phyloP scores from a whole-genome alignment of 2,329 filamentous ascomycete species.

The Delphinella strobiligena region DNA sequence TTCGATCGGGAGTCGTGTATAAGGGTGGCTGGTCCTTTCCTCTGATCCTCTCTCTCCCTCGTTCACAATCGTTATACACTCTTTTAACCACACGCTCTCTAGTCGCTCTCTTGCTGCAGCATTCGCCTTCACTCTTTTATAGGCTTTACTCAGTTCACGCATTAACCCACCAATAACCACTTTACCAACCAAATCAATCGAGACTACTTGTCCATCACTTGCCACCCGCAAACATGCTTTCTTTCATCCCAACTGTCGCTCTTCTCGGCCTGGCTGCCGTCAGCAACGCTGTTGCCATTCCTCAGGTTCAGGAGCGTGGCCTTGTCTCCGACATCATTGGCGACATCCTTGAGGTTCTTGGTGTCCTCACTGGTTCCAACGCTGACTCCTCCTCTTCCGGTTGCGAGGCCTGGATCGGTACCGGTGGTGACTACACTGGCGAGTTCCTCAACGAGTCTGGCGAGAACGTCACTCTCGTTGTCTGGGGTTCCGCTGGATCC shows the following conservation, averaged over 20 bases:
- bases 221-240: conserved; percentile 6
- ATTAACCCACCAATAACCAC: no score
- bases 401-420: conserved; percentile 8
- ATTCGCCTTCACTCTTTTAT: background rate
- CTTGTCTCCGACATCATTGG: conserved; percentile 8
- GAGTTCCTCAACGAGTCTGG: conserved; percentile 12
- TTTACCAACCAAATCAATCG: no score
- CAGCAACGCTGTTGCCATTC: conserved; percentile 9
- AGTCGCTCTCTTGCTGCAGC: background rate
- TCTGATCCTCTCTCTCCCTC: background rate
- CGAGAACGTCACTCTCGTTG: conserved; percentile 11
- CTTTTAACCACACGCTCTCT: background rate
- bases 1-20: background rate
- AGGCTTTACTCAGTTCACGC: background rate
- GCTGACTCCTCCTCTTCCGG: conserved; percentile 4
- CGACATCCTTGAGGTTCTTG: conserved; percentile 3
- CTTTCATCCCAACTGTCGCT: conserved; percentile 4
- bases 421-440: conserved; percentile 9
- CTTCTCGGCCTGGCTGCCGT: conserved; percentile 7
- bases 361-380: conserved; percentile 9
- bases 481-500: conserved; percentile 10
- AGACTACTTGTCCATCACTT: no score
- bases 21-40: background rate
- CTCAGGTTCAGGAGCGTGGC: conserved; percentile 7
- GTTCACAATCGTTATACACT: background rate